Percentiles rank a stretch among this genome's conserved stretches.
phyloP scores from a whole-genome alignment of 2,329 filamentous ascomycete genomes.

The Epichloe gansuensis region DNA sequence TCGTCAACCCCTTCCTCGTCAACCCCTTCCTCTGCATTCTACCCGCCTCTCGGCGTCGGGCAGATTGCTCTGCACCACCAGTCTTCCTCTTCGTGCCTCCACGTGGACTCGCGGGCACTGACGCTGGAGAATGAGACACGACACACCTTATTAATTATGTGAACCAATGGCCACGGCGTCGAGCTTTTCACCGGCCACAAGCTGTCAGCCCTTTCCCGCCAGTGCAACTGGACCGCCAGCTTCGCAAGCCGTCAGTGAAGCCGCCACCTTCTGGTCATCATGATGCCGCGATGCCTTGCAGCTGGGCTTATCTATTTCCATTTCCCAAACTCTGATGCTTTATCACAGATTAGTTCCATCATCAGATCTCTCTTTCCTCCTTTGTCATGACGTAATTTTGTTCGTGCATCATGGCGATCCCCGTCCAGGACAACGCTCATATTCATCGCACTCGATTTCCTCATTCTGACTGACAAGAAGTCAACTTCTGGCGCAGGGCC shows the following conservation, averaged over 20 bases:
- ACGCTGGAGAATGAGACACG: not conserved
- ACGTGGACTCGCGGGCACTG: constrained; percentile 2
- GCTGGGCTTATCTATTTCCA: too few relatives aligned
- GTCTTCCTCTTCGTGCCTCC: not conserved
- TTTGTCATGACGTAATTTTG: too few relatives aligned
- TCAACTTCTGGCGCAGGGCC: too few relatives aligned
- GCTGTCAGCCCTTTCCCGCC: not conserved
- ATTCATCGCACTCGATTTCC: too few relatives aligned
- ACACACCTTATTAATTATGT: not conserved
- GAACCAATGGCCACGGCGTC: constrained; percentile 1
- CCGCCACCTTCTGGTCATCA: not conserved
- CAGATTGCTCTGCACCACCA: not conserved
- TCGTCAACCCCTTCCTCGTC: not conserved
- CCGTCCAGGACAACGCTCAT: not conserved
- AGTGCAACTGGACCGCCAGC: not conserved
- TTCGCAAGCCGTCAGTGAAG: not conserved
- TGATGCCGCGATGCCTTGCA: too few relatives aligned
- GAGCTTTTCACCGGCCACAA: constrained; percentile 1
- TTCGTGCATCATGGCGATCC: not conserved
- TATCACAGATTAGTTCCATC: too few relatives aligned
- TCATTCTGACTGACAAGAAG: too few relatives aligned
- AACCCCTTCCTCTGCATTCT: not conserved
- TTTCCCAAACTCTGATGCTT: too few relatives aligned
- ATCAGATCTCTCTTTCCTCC: too few relatives aligned
- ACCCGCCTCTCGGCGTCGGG: not conserved